Percentiles rank a stretch among this genome's conserved stretches.
phyloP scores from a whole-genome alignment of 495 filamentous ascomycete species.

The Stereocaulon alpinum region DNA sequence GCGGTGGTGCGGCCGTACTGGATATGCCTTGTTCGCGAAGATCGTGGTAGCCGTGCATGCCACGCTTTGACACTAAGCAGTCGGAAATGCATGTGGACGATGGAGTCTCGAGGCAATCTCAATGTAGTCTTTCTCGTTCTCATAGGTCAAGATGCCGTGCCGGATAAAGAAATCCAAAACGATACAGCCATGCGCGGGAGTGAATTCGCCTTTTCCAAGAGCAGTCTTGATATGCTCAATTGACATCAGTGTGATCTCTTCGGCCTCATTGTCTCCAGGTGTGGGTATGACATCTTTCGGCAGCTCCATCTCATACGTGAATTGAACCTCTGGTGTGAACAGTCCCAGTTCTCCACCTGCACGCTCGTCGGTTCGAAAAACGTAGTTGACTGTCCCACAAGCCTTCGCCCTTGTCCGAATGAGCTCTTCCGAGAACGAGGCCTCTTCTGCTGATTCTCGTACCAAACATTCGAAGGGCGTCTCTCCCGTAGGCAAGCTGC shows the following conservation, averaged over 20 bases:
- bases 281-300: conserved; percentile 27
- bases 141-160: conserved; percentile 41
- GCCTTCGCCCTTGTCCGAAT: conserved; percentile 26
- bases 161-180: conserved; percentile 45
- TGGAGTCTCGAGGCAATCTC: conserved; percentile 41
- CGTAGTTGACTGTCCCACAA: conserved; percentile 34
- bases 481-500: conserved; percentile 36
- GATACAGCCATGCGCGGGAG: conserved; percentile 39
- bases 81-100: conserved; percentile 18
- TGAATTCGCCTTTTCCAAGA: conserved; percentile 40
- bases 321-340: conserved; percentile 36
- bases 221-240: conserved; percentile 37
- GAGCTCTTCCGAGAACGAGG: conserved; percentile 30
- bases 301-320: conserved; percentile 42
- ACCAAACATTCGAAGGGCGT: conserved; percentile 33
- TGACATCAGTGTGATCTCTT: conserved; percentile 38
- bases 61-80: no score
- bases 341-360: conserved; percentile 29
- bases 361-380: conserved; percentile 24
- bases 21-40: no score
- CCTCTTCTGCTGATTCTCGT: conserved; percentile 27
- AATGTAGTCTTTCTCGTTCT: conserved; percentile 40
- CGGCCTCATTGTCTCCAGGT: conserved; percentile 44
- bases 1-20: no score
- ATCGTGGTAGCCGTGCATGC: no score